phyloP scores from a whole-genome alignment of 495 filamentous ascomycete genomes.

The Hypomontagnella monticulosa region DNA sequence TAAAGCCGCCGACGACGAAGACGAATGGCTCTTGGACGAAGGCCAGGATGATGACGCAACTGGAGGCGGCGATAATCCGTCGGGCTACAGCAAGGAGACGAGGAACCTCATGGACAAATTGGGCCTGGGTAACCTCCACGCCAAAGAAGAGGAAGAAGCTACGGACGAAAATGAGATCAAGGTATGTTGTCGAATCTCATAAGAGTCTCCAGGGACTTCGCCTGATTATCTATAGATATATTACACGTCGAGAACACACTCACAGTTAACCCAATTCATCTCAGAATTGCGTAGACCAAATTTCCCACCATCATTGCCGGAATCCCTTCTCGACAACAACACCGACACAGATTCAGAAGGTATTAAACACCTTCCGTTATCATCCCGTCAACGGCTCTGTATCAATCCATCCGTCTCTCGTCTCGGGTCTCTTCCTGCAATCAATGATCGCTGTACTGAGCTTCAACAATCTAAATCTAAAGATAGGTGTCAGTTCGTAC shows the following conservation, averaged over 20 bases:
- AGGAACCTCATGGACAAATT: slow-evolving; percentile 70
- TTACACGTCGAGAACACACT: slow-evolving; percentile 95
- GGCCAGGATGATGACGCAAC: slow-evolving; percentile 76
- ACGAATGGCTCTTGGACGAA: slow-evolving; percentile 79
- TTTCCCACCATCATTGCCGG: slow-evolving; percentile 68
- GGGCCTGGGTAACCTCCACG: slow-evolving; percentile 45
- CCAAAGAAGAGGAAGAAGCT: slow-evolving; percentile 56
- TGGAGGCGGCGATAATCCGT: slow-evolving; percentile 38
- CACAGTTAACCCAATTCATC: slow-evolving; percentile 93
- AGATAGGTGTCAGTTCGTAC: slow-evolving; percentile 79
- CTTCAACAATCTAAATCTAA: slow-evolving; percentile 80
- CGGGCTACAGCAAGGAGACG: slow-evolving; percentile 68
- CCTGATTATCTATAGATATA: slow-evolving; percentile 67
- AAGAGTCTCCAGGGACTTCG: neutral
- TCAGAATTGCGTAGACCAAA: slow-evolving; percentile 84
- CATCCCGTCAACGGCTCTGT: slow-evolving; percentile 91
- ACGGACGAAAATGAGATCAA: slow-evolving; percentile 70
- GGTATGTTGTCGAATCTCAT: slow-evolving; percentile 46
- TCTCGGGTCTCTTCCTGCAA: slow-evolving; percentile 77
- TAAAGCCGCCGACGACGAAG: slow-evolving; percentile 65
- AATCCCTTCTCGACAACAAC: slow-evolving; percentile 43
- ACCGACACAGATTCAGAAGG: slow-evolving; percentile 62
- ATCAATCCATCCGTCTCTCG: slow-evolving; percentile 84
- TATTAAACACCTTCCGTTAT: slow-evolving; percentile 86
- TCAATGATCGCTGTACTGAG: slow-evolving; percentile 95